Evolutionary conservation across 768 basidiomycete species (phyloP).

Genomic region (Termitomyces sp.): DNA sequence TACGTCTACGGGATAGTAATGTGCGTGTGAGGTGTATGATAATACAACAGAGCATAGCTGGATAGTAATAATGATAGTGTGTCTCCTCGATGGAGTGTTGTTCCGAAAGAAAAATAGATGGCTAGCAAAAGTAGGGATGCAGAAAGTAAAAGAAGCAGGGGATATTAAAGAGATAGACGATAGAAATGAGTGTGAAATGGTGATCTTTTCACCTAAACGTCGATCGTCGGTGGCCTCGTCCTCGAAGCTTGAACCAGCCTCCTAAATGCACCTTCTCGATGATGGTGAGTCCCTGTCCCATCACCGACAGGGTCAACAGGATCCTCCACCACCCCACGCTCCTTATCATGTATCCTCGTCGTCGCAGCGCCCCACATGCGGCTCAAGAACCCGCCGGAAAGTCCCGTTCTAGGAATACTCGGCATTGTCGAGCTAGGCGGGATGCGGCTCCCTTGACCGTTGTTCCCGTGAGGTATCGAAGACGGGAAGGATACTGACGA

Average conservation of each 20-base stretch:
- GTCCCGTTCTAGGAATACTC: constrained; percentile 22
- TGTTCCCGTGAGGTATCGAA: background rate
- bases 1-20: constrained; percentile 3
- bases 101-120: constrained; percentile 14
- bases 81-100: constrained; percentile 2
- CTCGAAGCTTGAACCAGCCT: constrained; percentile 24
- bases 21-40: background rate
- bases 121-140: constrained; percentile 15
- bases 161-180: constrained; percentile 9
- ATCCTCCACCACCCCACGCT: constrained; percentile 9
- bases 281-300: constrained; percentile 13
- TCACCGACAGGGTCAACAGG: constrained; percentile 10
- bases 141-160: constrained; percentile 5
- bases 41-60: constrained; percentile 14
- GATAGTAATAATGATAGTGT: constrained; percentile 17
- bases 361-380: constrained; percentile 69
- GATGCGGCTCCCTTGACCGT: constrained; percentile 6
- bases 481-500: constrained; percentile 15
- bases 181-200: background rate
- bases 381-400: constrained; percentile 52
- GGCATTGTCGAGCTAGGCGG: constrained; percentile 35
- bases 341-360: constrained; percentile 22
- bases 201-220: constrained; percentile 6
- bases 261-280: constrained; percentile 23
- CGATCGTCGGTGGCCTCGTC: constrained; percentile 15